Evolutionary conservation across 2,329 filamentous ascomycete genomes (phyloP).

Genomic region (Clonostachys rosea): DNA sequence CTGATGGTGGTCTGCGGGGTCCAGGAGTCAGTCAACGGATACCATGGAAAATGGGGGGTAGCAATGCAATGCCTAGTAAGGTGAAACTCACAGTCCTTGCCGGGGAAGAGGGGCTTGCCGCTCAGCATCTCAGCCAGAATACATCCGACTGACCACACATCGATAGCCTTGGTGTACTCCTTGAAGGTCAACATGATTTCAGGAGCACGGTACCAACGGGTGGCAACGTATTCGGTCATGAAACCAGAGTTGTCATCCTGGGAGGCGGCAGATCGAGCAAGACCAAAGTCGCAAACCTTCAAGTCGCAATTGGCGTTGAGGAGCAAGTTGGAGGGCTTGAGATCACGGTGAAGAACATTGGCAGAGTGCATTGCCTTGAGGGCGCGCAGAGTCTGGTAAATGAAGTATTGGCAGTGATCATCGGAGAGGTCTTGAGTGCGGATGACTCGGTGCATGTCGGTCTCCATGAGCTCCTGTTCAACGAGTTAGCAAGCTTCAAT

Average conservation of each 20-base stretch:
- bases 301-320: conserved; percentile 98
- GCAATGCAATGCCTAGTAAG: not conserved
- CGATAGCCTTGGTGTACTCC: conserved; percentile 99
- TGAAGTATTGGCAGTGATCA: conserved; percentile 99
- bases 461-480: conserved; percentile 94
- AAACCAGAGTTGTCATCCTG: conserved; percentile 99
- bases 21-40: not conserved
- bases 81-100: conserved; percentile 82
- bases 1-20: conserved; percentile 80
- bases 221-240: conserved; percentile 99
- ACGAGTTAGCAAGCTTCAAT: not conserved
- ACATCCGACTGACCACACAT: conserved; percentile 98
- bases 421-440: conserved; percentile 97
- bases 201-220: conserved; percentile 96
- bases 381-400: conserved; percentile 96
- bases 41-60: not conserved
- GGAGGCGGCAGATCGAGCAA: conserved; percentile 73
- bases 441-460: conserved; percentile 98
- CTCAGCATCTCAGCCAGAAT: conserved; percentile 98
- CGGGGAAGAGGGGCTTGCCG: conserved; percentile 95
- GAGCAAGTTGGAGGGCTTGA: conserved; percentile 95
- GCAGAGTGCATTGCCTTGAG: conserved; percentile 99
- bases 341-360: conserved; percentile 93
- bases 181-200: conserved; percentile 99
- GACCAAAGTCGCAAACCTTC: conserved; percentile 97